These are phyloP conservation scores for Gracilaria caudata DNA, from an alignment of 23 red algal species.

Conservation along the genomic window DNA sequence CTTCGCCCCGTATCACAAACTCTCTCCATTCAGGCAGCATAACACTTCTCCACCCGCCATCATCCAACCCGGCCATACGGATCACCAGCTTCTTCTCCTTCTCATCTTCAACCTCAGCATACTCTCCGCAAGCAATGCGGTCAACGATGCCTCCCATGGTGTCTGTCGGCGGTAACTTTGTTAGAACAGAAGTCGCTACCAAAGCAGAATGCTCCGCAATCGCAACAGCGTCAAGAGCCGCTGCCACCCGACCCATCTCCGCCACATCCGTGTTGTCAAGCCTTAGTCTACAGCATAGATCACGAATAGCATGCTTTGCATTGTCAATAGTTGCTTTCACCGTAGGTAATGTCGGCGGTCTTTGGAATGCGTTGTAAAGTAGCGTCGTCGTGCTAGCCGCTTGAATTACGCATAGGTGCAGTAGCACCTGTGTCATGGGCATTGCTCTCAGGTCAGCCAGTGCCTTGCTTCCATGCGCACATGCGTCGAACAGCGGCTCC, in stretches of 20 bases:
- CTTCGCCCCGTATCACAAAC: conserved; percentile 34
- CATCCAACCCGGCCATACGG: conserved; percentile 57
- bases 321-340: conserved; percentile 23
- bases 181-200: conserved; percentile 46
- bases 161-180: conserved; percentile 53
- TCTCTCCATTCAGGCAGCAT: conserved; percentile 48
- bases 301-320: conserved; percentile 25
- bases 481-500: conserved; percentile 58
- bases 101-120: conserved; percentile 35
- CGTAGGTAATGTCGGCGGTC: conserved; percentile 27
- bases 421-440: conserved; percentile 65
- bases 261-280: conserved; percentile 29
- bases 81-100: conserved; percentile 36
- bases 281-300: conserved; percentile 19
- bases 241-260: conserved; percentile 30
- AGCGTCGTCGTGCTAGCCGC: background rate
- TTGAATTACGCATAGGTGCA: conserved; percentile 51
- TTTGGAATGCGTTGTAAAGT: conserved; percentile 37
- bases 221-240: conserved; percentile 27
- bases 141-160: conserved; percentile 38
- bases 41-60: conserved; percentile 63
- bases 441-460: conserved; percentile 65
- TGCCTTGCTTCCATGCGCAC: conserved; percentile 53
- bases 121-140: conserved; percentile 37
- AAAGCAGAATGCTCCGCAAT: conserved; percentile 52